Conservation (phyloP, 345 rosid species). For the Eucalyptus marginata region DNA sequence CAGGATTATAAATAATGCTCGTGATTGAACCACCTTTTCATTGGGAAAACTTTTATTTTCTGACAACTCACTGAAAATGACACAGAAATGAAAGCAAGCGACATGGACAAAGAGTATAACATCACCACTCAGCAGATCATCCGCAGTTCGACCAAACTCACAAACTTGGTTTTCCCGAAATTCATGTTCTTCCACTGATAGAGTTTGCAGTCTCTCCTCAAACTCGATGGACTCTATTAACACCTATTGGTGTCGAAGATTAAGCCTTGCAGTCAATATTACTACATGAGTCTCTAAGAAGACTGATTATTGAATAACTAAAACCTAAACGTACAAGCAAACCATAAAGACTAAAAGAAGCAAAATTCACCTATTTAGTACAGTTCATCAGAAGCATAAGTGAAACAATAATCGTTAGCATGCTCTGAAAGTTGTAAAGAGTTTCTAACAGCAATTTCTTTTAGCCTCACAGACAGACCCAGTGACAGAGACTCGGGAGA, state of each 20-base stretch:
- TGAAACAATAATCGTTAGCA: background rate
- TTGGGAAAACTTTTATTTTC: background rate
- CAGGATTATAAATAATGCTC: background rate
- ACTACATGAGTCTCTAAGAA: background rate
- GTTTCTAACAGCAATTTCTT: background rate
- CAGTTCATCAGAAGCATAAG: background rate
- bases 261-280: background rate
- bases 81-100: background rate
- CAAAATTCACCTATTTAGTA: background rate
- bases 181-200: background rate
- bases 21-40: background rate
- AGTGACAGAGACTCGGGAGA: background rate
- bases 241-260: background rate
- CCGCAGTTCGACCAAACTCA: too few species aligned
- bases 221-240: background rate
- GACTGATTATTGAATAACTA: background rate
- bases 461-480: background rate
- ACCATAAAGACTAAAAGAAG: background rate
- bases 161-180: conserved; percentile 4
- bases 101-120: background rate
- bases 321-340: background rate
- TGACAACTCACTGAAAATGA: background rate
- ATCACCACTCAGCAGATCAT: background rate
- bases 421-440: background rate
- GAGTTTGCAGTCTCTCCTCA: background rate